A percentile compares a stretch with the other conserved stretches of the same genome.
Conservation (phyloP, 2,329 filamentous ascomycete genomes). For the Penicillium sp. region DNA sequence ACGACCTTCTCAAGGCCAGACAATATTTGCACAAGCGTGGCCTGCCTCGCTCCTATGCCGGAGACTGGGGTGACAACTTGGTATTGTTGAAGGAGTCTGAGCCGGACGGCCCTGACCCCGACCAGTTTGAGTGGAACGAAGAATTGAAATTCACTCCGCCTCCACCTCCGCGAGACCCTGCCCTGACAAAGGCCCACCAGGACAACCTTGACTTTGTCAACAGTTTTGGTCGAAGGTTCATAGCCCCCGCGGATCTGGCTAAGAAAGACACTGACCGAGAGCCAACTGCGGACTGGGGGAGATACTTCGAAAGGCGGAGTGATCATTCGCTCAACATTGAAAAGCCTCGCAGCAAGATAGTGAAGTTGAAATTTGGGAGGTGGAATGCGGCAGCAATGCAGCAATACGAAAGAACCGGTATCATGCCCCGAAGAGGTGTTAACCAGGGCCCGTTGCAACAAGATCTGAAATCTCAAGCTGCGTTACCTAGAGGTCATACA, state of each 20-base stretch:
- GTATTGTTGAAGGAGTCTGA: conserved; percentile 16
- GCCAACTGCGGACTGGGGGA: conserved; percentile 1
- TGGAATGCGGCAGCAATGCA: not conserved
- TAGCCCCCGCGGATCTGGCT: not conserved
- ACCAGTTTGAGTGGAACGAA: conserved; percentile 22
- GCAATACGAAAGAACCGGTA: not conserved
- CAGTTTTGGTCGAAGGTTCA: not conserved
- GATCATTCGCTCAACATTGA: not conserved
- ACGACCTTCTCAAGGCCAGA: conserved; percentile 35
- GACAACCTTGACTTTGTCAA: not conserved
- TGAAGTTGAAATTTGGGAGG: not conserved
- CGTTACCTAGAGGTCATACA: not conserved
- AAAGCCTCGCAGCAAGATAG: not conserved
- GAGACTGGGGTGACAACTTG: conserved; percentile 36
- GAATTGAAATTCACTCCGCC: conserved; percentile 5
- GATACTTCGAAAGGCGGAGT: not conserved
- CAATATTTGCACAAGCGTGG: conserved; percentile 32
- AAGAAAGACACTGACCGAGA: not conserved
- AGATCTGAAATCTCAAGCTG: not conserved
- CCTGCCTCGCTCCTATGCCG: conserved; percentile 32
- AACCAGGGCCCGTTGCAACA: not conserved
- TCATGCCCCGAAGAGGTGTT: not conserved
- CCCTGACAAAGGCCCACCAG: not conserved
- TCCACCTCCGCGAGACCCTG: not conserved
- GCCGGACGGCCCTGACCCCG: conserved; percentile 2